phyloP scores from a whole-genome alignment of 2,329 filamentous ascomycete genomes.

The Cladophialophora exuberans region DNA sequence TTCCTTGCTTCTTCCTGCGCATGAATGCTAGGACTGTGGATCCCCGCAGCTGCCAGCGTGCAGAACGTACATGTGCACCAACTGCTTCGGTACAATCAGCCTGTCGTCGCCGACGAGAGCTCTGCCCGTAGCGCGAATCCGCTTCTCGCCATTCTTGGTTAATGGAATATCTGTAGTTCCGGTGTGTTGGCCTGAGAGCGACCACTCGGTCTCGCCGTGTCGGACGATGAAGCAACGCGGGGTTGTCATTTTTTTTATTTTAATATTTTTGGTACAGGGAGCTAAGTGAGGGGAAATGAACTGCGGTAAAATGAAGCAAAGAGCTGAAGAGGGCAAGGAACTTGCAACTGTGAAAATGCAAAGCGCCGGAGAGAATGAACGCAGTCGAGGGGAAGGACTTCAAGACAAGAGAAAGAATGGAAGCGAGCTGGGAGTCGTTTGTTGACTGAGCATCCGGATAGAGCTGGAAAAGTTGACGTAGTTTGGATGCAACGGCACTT shows the following conservation, averaged over 20 bases:
- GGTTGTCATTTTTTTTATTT: conserved; percentile 45
- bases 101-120: conserved; percentile 83
- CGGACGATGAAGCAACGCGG: conserved; percentile 81
- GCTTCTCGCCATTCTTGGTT: conserved; percentile 77
- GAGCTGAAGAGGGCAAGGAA: not conserved
- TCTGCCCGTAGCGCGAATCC: conserved; percentile 74
- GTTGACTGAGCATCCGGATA: not conserved
- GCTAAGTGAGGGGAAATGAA: not conserved
- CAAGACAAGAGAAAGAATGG: not conserved
- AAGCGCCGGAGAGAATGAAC: not conserved
- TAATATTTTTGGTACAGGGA: not conserved
- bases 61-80: conserved; percentile 74
- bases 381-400: not conserved
- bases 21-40: too few species aligned
- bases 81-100: conserved; percentile 78
- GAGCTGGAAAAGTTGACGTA: conserved; percentile 2
- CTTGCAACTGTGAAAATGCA: not conserved
- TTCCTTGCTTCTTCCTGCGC: not conserved
- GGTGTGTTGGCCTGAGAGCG: conserved; percentile 81
- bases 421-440: not conserved
- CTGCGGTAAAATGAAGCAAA: not conserved
- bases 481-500: not conserved
- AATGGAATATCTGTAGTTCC: conserved; percentile 84
- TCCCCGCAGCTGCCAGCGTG: too few species aligned
- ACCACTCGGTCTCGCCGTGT: conserved; percentile 97